Evolutionary conservation across 768 basidiomycete genomes (phyloP).

Genomic region (Boletus speciosus): DNA sequence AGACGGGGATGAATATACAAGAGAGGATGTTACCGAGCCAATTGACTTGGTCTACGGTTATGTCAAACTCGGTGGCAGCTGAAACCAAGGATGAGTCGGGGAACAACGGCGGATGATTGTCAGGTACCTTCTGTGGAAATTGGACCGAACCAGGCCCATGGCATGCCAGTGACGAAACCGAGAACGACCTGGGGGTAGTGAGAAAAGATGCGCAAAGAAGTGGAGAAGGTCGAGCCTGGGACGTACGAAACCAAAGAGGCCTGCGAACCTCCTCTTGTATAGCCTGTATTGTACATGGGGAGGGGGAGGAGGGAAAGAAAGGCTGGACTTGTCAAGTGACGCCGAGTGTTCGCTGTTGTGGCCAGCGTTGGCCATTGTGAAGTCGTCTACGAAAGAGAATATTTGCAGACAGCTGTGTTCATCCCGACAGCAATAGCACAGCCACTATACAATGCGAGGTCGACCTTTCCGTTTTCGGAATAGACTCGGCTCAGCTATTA

Average conservation of each 20-base stretch:
- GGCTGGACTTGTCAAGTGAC: not conserved
- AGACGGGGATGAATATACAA: constrained; percentile 58
- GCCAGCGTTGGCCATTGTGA: not conserved
- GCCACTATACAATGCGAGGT: not conserved
- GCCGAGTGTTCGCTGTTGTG: not conserved
- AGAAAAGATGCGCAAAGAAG: not conserved
- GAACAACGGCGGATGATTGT: not conserved
- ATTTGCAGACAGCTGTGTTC: no score
- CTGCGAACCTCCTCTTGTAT: constrained; percentile 68
- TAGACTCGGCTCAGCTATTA: constrained; percentile 4
- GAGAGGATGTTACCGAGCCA: constrained; percentile 76
- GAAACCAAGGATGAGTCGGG: not conserved
- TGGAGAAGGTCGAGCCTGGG: no score
- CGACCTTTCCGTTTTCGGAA: constrained; percentile 22
- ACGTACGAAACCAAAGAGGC: constrained; percentile 56
- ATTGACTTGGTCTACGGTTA: constrained; percentile 68
- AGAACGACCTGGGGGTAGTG: constrained; percentile 47
- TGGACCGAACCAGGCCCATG: constrained; percentile 82
- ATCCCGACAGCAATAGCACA: not conserved
- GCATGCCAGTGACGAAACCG: constrained; percentile 61
- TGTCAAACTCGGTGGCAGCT: constrained; percentile 64
- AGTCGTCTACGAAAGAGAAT: not conserved
- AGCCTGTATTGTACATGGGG: constrained; percentile 44
- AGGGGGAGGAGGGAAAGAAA: not conserved
- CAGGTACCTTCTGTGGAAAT: constrained; percentile 63